A percentile compares a stretch with the other conserved stretches of the same genome.
phyloP scores from a whole-genome alignment of 2,329 filamentous ascomycete species.

The Scorias spongiosa region DNA sequence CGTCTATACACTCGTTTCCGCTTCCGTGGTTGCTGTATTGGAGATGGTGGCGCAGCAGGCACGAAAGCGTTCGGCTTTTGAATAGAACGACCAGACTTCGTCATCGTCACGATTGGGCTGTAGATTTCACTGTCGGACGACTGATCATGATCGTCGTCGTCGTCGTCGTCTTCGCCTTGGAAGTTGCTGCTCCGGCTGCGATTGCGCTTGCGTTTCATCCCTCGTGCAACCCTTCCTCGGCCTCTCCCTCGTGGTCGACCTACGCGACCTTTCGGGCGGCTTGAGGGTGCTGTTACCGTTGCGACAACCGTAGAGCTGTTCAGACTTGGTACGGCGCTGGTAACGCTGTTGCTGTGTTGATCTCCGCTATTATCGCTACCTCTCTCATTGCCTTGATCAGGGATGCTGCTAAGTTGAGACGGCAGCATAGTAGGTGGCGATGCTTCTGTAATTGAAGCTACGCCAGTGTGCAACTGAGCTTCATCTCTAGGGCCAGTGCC shows the following conservation, averaged over 20 bases:
- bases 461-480: no score
- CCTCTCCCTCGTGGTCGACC: conserved; percentile 8
- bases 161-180: conserved; percentile 21
- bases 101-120: conserved; percentile 47
- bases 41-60: conserved; percentile 36
- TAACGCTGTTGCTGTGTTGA: not conserved
- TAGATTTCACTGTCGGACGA: conserved; percentile 25
- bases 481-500: no score
- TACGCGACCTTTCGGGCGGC: not conserved
- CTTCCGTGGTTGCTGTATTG: conserved; percentile 26
- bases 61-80: conserved; percentile 50
- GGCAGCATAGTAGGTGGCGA: not conserved
- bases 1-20: conserved; percentile 42
- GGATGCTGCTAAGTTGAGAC: not conserved
- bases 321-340: not conserved
- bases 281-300: not conserved
- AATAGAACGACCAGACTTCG: conserved; percentile 60
- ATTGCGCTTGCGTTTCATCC: conserved; percentile 21
- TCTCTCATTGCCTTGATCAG: not conserved
- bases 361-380: not conserved
- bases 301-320: not conserved
- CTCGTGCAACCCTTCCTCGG: conserved; percentile 4
- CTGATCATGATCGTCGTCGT: conserved; percentile 22
- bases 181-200: conserved; percentile 3
- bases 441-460: not conserved